A percentile compares a stretch with the other conserved stretches of the same genome.
Evolutionary conservation across 805 yeast species (phyloP).

Genomic region (Lipomyces mesembrius): DNA sequence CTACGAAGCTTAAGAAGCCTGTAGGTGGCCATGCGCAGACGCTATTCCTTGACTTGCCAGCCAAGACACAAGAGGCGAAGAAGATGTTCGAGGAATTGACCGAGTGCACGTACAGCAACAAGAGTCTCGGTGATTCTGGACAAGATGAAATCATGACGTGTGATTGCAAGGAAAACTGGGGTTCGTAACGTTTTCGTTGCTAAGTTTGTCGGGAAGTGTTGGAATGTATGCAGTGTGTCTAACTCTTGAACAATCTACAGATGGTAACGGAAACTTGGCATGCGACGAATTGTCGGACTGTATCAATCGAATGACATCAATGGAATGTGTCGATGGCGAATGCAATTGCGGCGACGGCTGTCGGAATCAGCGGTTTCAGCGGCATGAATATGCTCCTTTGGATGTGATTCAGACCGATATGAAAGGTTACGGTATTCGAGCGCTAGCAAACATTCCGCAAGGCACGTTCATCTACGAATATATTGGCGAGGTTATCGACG

Average conservation of each 20-base stretch:
- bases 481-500: conserved; percentile 91
- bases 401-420: conserved; percentile 79
- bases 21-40: conserved; percentile 11
- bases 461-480: conserved; percentile 86
- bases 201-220: conserved; percentile 15
- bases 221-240: conserved; percentile 12
- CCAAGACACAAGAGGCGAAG: conserved; percentile 72
- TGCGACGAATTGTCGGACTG: conserved; percentile 88
- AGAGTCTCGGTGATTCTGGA: conserved; percentile 68
- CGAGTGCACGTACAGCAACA: conserved; percentile 66
- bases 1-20: background rate
- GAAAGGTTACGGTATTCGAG: conserved; percentile 91
- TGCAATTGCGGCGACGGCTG: conserved; percentile 80
- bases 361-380: conserved; percentile 87
- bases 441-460: conserved; percentile 60
- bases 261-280: conserved; percentile 58
- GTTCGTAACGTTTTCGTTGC: conserved; percentile 14
- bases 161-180: conserved; percentile 69
- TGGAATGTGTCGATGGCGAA: conserved; percentile 79
- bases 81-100: conserved; percentile 59
- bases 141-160: conserved; percentile 88
- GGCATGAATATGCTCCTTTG: conserved; percentile 70
- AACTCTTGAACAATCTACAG: conserved; percentile 24
- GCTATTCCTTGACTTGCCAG: conserved; percentile 45
- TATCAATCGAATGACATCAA: conserved; percentile 87